Percentiles rank a stretch among this genome's conserved stretches.
These are phyloP conservation scores for Neurospora sp. DNA, from an alignment of 495 filamentous ascomycete genomes.

Conservation along the genomic window DNA sequence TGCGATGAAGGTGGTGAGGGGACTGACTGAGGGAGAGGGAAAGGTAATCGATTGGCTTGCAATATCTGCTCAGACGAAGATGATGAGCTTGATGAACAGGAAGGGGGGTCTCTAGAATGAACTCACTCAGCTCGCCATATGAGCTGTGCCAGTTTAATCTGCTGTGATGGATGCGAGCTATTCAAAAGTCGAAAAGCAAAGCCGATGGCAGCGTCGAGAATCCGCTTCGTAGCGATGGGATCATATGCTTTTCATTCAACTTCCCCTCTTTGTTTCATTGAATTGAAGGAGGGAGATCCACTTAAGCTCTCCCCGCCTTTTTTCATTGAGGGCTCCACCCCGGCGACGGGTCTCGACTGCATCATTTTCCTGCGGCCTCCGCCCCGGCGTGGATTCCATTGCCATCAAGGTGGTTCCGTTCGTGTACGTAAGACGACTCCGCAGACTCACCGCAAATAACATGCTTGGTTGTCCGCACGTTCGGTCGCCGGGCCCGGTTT, in stretches of 20 bases:
- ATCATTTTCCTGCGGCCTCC: neutral
- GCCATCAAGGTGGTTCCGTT: neutral
- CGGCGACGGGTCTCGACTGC: neutral
- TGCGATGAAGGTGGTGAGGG: neutral
- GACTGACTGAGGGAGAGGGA: neutral
- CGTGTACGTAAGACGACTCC: neutral
- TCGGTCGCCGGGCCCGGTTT: neutral
- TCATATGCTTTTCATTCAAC: neutral
- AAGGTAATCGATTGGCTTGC: neutral
- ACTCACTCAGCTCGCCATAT: neutral
- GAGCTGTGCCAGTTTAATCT: neutral
- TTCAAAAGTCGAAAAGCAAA: neutral
- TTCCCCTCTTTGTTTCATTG: neutral
- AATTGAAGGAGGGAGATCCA: neutral
- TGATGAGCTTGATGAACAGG: neutral
- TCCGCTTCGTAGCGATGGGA: neutral
- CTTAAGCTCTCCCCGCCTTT: neutral
- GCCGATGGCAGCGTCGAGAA: neutral
- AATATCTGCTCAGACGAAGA: neutral
- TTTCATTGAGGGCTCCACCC: neutral
- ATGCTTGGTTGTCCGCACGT: neutral
- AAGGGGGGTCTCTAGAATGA: neutral
- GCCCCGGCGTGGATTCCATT: neutral
- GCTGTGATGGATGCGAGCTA: neutral
- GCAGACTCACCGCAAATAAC: neutral